Evolutionary conservation across 768 basidiomycete species (phyloP).

Genomic region (Cystofilobasidium bisporidii): DNA sequence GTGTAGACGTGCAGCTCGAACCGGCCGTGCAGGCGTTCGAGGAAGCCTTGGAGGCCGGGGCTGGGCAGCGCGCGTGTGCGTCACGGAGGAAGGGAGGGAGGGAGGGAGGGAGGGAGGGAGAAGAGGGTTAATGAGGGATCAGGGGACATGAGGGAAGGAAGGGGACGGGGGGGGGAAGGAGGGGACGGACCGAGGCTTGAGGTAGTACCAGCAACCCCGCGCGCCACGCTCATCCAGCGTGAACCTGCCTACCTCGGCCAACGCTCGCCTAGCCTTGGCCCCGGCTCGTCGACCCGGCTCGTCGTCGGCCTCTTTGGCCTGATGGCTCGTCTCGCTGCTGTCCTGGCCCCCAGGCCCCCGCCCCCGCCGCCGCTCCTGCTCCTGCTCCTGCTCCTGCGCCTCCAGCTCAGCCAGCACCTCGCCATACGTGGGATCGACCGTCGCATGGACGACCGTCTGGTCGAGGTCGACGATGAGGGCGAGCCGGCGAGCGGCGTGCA

Average conservation of each 20-base stretch:
- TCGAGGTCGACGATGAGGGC: slow-evolving; percentile 97
- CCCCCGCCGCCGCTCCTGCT: no score
- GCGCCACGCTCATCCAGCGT: slow-evolving; percentile 62
- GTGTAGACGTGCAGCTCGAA: slow-evolving; percentile 99
- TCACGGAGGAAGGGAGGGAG: not conserved
- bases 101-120: not conserved
- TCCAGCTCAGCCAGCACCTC: slow-evolving; percentile 95
- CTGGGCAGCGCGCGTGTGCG: slow-evolving; percentile 41
- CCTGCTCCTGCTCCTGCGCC: no score
- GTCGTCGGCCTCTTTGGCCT: no score
- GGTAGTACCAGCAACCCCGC: slow-evolving; percentile 89
- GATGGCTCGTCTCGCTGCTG: no score
- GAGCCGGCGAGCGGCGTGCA: slow-evolving; percentile 65
- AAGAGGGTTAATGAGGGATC: not conserved
- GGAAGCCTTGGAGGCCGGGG: slow-evolving; percentile 74
- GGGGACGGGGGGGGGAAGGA: not conserved
- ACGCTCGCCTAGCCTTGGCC: slow-evolving; percentile 57
- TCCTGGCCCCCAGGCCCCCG: no score
- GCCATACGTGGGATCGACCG: slow-evolving; percentile 94
- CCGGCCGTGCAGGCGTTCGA: slow-evolving; percentile 57
- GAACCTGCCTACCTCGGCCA: slow-evolving; percentile 90
- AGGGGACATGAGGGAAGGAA: not conserved
- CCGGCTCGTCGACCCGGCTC: no score
- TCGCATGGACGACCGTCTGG: slow-evolving; percentile 97
- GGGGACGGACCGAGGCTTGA: slow-evolving; percentile 79